A percentile compares a stretch with the other conserved stretches of the same genome.
These are phyloP conservation scores for Alternaria brassicae DNA, from an alignment of 2,329 filamentous ascomycete species.

Conservation along the genomic window DNA sequence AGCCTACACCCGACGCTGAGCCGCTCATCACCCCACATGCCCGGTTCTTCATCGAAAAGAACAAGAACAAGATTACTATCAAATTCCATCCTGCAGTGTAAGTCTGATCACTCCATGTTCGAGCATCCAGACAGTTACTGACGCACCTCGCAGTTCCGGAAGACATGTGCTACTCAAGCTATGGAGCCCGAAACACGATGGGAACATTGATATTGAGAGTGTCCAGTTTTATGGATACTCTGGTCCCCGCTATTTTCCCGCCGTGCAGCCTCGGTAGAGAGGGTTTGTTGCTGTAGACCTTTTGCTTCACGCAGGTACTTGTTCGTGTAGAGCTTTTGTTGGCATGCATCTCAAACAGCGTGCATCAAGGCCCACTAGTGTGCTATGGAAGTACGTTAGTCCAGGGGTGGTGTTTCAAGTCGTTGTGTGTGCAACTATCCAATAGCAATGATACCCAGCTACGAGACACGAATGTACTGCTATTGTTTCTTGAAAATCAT, in stretches of 20 bases:
- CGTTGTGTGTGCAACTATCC: background rate
- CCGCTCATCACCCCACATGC: slow-evolving; percentile 73
- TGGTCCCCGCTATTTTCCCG: slow-evolving; percentile 83
- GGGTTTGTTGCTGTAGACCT: background rate
- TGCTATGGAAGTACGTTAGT: background rate
- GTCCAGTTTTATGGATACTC: slow-evolving; percentile 84
- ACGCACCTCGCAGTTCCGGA: slow-evolving; percentile 62
- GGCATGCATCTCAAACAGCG: background rate
- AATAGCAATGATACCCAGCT: slow-evolving; percentile 6
- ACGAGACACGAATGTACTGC: background rate
- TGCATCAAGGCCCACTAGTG: no score
- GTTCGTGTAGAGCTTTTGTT: background rate
- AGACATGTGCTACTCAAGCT: slow-evolving; percentile 88
- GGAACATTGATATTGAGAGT: slow-evolving; percentile 89
- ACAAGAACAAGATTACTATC: slow-evolving; percentile 85
- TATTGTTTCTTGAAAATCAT: background rate
- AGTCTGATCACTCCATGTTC: slow-evolving; percentile 32
- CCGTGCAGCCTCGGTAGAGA: slow-evolving; percentile 57
- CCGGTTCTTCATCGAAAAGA: slow-evolving; percentile 81
- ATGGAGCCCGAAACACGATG: slow-evolving; percentile 77
- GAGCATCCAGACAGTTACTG: background rate
- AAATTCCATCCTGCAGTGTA: slow-evolving; percentile 80
- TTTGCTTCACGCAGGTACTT: background rate
- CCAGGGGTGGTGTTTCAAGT: background rate
- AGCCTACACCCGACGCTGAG: slow-evolving; percentile 30